Percentiles rank a stretch among this genome's conserved stretches.
Conservation (phyloP, 78 protist species). For the Goniomonas avonlea region DNA sequence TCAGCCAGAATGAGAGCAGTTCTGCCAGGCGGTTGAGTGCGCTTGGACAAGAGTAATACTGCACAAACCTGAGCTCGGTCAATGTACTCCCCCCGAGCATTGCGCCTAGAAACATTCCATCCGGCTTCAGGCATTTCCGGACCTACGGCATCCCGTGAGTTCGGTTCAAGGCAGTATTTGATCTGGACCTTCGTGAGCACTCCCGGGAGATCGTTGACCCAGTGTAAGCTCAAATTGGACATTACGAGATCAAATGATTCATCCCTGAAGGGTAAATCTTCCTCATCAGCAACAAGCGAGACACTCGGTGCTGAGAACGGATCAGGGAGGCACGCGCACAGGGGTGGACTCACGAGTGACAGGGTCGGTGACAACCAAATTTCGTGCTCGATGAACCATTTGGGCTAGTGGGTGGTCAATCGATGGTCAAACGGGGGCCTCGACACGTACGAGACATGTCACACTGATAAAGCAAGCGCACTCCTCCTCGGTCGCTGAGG, state of each 20-base stretch:
- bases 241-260: not conserved
- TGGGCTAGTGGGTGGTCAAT: not conserved
- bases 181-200: not conserved
- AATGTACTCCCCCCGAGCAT: conserved; percentile 31
- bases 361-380: not conserved
- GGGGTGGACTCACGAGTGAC: too few relatives aligned
- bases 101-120: conserved; percentile 18
- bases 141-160: too few relatives aligned
- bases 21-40: not conserved
- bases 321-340: too few relatives aligned
- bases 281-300: conserved; percentile 20
- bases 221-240: conserved; percentile 17
- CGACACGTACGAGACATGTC: not conserved
- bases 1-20: conserved; percentile 1
- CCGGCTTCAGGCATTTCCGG: conserved; percentile 13
- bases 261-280: not conserved
- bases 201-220: conserved; percentile 41
- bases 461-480: too few relatives aligned
- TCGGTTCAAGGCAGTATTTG: too few relatives aligned
- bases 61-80: conserved; percentile 13
- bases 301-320: too few relatives aligned
- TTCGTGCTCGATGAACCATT: not conserved
- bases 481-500: too few relatives aligned
- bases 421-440: not conserved
- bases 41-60: too few relatives aligned